A percentile compares a stretch with the other conserved stretches of the same genome.
These are phyloP conservation scores for Saccharomycopsis lassenensis DNA, from an alignment of 805 yeast genomes.

Conservation along the genomic window DNA sequence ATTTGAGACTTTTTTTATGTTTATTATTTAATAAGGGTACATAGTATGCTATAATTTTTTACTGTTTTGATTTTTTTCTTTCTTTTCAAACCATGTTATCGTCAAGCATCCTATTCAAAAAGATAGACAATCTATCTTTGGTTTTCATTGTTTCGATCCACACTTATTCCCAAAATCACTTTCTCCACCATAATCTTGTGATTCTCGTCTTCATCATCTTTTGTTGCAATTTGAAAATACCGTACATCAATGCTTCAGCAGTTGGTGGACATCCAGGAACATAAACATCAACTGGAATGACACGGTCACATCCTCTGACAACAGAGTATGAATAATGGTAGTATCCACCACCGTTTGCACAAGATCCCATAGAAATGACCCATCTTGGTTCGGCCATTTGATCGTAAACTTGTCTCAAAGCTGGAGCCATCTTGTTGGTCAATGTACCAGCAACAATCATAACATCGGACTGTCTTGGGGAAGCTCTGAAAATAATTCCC, in stretches of 20 bases:
- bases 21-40: too few species aligned
- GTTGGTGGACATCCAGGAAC: constrained; percentile 94
- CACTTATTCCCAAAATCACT: too few species aligned
- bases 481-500: constrained; percentile 88
- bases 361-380: constrained; percentile 91
- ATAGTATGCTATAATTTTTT: too few species aligned
- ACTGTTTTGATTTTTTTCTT: constrained; percentile 1
- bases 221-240: constrained; percentile 80
- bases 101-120: too few species aligned
- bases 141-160: too few species aligned
- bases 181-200: constrained; percentile 81
- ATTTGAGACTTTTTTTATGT: too few species aligned
- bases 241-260: constrained; percentile 83
- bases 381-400: constrained; percentile 93
- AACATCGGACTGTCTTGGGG: constrained; percentile 87
- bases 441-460: constrained; percentile 90
- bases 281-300: constrained; percentile 81
- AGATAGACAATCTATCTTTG: too few species aligned
- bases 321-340: constrained; percentile 84
- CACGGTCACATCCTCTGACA: constrained; percentile 82
- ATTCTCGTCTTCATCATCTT: constrained; percentile 77
- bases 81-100: not conserved
- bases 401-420: constrained; percentile 83
- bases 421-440: constrained; percentile 91
- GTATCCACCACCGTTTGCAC: constrained; percentile 92